These are phyloP conservation scores for Talaromyces borbonicus DNA, from an alignment of 495 filamentous ascomycete genomes.

Conservation along the genomic window DNA sequence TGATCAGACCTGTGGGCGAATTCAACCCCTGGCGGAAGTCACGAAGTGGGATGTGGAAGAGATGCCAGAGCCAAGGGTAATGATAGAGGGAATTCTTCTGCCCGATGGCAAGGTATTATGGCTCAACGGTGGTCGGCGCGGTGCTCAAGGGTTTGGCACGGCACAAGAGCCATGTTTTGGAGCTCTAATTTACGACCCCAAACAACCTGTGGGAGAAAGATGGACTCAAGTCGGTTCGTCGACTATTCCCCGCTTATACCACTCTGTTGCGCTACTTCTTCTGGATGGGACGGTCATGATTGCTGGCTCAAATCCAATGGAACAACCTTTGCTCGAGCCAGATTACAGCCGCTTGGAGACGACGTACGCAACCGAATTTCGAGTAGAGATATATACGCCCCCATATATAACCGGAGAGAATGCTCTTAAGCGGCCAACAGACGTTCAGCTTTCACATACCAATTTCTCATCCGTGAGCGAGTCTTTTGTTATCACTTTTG, in stretches of 20 bases:
- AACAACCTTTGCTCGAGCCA: conserved; percentile 40
- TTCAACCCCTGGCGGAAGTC: conserved; percentile 39
- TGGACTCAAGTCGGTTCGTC: conserved; percentile 39
- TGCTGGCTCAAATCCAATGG: conserved; percentile 48
- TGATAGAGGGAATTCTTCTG: conserved; percentile 51
- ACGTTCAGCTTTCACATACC: conserved; percentile 29
- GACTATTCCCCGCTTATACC: conserved; percentile 42
- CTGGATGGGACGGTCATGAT: conserved; percentile 44
- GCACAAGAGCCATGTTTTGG: conserved; percentile 42
- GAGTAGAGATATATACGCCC: conserved; percentile 51
- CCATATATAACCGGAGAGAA: conserved; percentile 47
- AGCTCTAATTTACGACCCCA: conserved; percentile 49
- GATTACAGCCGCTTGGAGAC: conserved; percentile 18
- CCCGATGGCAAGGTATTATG: conserved; percentile 52
- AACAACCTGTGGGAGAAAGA: conserved; percentile 37
- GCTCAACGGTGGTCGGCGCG: conserved; percentile 46
- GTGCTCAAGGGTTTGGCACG: conserved; percentile 51
- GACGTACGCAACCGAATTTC: conserved; percentile 46
- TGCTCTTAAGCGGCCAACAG: conserved; percentile 35
- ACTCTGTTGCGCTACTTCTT: conserved; percentile 39
- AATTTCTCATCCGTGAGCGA: conserved; percentile 32
- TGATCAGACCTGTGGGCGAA: conserved; percentile 50
- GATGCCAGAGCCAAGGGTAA: conserved; percentile 52
- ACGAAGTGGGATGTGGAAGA: conserved; percentile 52
- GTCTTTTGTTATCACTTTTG: conserved; percentile 40